Evolutionary conservation across 768 basidiomycete species (phyloP).

Genomic region (Amanita polypyramis): DNA sequence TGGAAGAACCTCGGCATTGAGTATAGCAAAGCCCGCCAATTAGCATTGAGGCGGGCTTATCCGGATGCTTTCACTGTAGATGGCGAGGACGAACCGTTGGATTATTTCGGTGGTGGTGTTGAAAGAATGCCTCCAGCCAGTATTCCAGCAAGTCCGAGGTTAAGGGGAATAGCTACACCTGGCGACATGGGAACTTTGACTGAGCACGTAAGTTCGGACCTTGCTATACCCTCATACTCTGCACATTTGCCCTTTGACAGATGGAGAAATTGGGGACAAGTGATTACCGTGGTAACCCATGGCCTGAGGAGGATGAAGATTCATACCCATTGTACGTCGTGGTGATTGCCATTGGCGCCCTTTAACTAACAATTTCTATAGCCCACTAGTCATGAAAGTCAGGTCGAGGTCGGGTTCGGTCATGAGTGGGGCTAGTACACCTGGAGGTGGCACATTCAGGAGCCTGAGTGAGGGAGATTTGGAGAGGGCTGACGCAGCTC

Average conservation of each 20-base stretch:
- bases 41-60: slow-evolving; percentile 87
- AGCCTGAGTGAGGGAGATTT: slow-evolving; percentile 85
- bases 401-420: slow-evolving; percentile 76
- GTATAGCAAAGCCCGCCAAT: slow-evolving; percentile 90
- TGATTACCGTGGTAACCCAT: slow-evolving; percentile 63
- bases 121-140: slow-evolving; percentile 63
- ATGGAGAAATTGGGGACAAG: slow-evolving; percentile 86
- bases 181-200: slow-evolving; percentile 89
- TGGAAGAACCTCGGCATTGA: slow-evolving; percentile 99
- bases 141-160: slow-evolving; percentile 81
- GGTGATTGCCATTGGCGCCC: slow-evolving; percentile 8
- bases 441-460: slow-evolving; percentile 70
- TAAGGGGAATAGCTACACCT: slow-evolving; percentile 82
- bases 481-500: slow-evolving; percentile 77
- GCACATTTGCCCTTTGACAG: slow-evolving; percentile 18
- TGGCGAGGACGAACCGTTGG: slow-evolving; percentile 30
- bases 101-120: slow-evolving; percentile 48
- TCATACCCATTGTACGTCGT: slow-evolving; percentile 74
- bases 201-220: slow-evolving; percentile 48
- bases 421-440: slow-evolving; percentile 63
- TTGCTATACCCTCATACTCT: not conserved
- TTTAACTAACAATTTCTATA: slow-evolving; percentile 18
- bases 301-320: slow-evolving; percentile 79
- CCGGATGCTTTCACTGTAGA: slow-evolving; percentile 78
- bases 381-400: slow-evolving; percentile 86